These are phyloP conservation scores for Phytophthora parvispora DNA, from an alignment of 352 stramenopile species.

Conservation along the genomic window DNA sequence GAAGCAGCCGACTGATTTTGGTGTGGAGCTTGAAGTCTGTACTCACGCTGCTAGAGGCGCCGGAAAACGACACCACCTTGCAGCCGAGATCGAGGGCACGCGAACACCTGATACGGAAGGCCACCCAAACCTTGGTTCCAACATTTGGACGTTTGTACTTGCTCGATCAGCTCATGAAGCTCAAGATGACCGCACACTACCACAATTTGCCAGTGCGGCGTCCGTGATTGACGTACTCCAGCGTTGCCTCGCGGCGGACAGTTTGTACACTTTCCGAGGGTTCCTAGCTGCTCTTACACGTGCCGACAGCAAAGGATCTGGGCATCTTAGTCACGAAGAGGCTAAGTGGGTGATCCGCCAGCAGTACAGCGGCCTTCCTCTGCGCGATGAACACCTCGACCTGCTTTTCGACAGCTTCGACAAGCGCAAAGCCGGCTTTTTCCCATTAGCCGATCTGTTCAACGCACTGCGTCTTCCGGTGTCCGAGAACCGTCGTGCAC, in stretches of 20 bases:
- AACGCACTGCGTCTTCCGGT: conserved; percentile 51
- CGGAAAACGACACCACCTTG: conserved; percentile 81
- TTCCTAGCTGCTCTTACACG: conserved; percentile 55
- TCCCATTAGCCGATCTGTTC: conserved; percentile 59
- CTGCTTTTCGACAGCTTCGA: conserved; percentile 79
- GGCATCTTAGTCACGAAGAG: conserved; percentile 73
- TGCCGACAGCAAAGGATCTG: conserved; percentile 55
- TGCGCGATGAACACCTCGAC: conserved; percentile 84
- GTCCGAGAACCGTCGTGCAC: conserved; percentile 33
- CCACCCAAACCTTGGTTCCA: conserved; percentile 47
- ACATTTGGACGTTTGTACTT: conserved; percentile 79
- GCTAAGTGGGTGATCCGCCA: conserved; percentile 71
- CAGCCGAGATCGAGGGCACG: conserved; percentile 58
- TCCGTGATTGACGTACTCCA: conserved; percentile 64
- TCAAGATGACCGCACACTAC: conserved; percentile 53
- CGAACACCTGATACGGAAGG: conserved; percentile 82
- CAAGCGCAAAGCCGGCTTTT: conserved; percentile 71
- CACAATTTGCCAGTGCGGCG: conserved; percentile 46
- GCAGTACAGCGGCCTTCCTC: conserved; percentile 48
- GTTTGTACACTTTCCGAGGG: conserved; percentile 69
- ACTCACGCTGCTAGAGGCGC: conserved; percentile 49
- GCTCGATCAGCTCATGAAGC: conserved; percentile 47
- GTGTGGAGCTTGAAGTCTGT: conserved; percentile 82
- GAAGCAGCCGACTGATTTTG: conserved; percentile 85
- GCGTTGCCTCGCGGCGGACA: conserved; percentile 60